Conservation (phyloP, 176 grass and related monocot species). For the Elymus sibiricus region DNA sequence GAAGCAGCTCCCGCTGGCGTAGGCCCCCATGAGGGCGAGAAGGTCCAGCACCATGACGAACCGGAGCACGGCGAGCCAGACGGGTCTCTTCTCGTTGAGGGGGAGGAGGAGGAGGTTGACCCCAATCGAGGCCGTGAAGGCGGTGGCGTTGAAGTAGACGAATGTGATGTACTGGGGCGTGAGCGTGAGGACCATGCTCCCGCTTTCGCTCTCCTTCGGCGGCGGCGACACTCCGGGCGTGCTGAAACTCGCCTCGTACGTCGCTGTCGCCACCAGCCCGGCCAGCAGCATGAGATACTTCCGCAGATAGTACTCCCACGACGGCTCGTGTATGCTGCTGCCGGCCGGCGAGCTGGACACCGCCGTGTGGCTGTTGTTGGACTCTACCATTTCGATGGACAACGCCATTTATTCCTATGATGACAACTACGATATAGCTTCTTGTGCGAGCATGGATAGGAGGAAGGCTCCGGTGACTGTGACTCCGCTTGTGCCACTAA, state of each 20-base stretch:
- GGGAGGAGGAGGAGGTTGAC: conserved; percentile 32
- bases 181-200: background rate
- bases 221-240: conserved; percentile 33
- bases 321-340: background rate
- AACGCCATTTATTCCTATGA: background rate
- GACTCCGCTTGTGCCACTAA: no score
- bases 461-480: no score
- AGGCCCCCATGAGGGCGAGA: conserved; percentile 11
- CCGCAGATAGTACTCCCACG: conserved; percentile 30
- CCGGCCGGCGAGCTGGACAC: background rate
- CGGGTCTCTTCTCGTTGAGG: background rate
- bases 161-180: conserved; percentile 29
- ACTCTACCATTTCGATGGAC: background rate
- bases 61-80: background rate
- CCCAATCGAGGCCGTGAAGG: conserved; percentile 26
- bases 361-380: background rate
- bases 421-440: no score
- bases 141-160: conserved; percentile 53
- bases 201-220: background rate
- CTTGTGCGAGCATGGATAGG: no score
- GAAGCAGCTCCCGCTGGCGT: background rate
- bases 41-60: background rate
- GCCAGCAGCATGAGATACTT: conserved; percentile 33
- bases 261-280: conserved; percentile 18
- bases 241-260: conserved; percentile 30